phyloP scores from a whole-genome alignment of 179 eudicot genomes.

The Amaranthus tricolor region DNA sequence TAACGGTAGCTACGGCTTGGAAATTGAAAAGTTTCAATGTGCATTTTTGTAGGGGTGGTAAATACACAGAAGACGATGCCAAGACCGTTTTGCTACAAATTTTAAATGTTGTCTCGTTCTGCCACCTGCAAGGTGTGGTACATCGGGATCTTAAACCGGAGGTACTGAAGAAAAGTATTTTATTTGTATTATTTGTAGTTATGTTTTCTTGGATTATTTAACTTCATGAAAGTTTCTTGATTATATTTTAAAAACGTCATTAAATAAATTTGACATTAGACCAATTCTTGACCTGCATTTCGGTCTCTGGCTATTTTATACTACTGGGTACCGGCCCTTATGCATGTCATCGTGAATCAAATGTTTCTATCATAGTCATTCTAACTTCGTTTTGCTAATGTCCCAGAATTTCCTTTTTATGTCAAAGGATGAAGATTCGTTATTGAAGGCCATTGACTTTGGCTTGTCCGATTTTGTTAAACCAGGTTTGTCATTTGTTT shows the following conservation, averaged over 20 bases:
- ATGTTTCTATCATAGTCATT: not conserved
- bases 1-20: not conserved
- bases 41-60: constrained; percentile 70
- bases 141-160: constrained; percentile 95
- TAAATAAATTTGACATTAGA: not conserved
- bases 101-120: constrained; percentile 72
- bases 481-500: constrained; percentile 57
- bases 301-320: not conserved
- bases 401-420: constrained; percentile 76
- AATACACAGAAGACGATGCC: constrained; percentile 87
- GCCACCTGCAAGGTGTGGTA: constrained; percentile 93
- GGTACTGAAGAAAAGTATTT: constrained; percentile 34
- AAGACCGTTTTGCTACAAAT: constrained; percentile 69
- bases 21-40: not conserved
- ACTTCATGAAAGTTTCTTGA: not conserved
- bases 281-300: not conserved
- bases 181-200: not conserved
- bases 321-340: too few relatives aligned
- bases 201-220: not conserved
- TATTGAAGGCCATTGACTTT: constrained; percentile 85
- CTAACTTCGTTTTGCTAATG: constrained; percentile 24
- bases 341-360: not conserved
- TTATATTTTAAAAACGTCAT: not conserved
- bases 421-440: constrained; percentile 68
- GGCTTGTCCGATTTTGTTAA: constrained; percentile 92